A percentile compares a stretch with the other conserved stretches of the same genome.
Evolutionary conservation across 768 basidiomycete genomes (phyloP).

Genomic region (Clitopilus passeckerianus): DNA sequence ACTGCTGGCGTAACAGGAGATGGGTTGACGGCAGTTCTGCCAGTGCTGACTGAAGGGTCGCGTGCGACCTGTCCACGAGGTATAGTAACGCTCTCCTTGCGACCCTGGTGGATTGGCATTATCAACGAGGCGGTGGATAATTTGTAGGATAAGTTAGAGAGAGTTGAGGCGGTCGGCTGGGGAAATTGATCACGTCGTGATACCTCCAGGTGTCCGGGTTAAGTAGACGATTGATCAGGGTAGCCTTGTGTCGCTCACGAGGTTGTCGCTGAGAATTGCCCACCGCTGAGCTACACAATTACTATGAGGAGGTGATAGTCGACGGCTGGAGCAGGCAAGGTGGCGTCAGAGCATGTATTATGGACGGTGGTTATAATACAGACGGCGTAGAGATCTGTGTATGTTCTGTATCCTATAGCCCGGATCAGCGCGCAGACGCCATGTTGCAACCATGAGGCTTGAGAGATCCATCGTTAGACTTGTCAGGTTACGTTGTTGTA

Average conservation of each 20-base stretch:
- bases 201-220: slow-evolving; percentile 5
- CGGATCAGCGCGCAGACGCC: neutral
- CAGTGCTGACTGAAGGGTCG: slow-evolving; percentile 13
- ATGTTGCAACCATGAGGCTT: slow-evolving; percentile 1
- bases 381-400: neutral
- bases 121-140: slow-evolving; percentile 7
- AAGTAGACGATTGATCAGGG: slow-evolving; percentile 9
- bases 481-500: neutral
- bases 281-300: slow-evolving; percentile 25
- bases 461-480: neutral
- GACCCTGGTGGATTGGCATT: slow-evolving; percentile 12
- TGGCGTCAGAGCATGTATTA: neutral
- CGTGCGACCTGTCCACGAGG: slow-evolving; percentile 9
- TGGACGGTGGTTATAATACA: neutral
- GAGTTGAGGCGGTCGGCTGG: neutral
- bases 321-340: neutral
- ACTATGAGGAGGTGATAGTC: slow-evolving; percentile 14
- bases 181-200: neutral
- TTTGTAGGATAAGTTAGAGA: slow-evolving; percentile 2
- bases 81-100: slow-evolving; percentile 19
- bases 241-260: slow-evolving; percentile 37
- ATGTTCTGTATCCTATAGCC: neutral
- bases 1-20: slow-evolving; percentile 42
- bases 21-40: slow-evolving; percentile 10
- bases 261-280: slow-evolving; percentile 18